These are phyloP conservation scores for Nakazawaea wyomingensis DNA, from an alignment of 805 yeast species.

Conservation along the genomic window DNA sequence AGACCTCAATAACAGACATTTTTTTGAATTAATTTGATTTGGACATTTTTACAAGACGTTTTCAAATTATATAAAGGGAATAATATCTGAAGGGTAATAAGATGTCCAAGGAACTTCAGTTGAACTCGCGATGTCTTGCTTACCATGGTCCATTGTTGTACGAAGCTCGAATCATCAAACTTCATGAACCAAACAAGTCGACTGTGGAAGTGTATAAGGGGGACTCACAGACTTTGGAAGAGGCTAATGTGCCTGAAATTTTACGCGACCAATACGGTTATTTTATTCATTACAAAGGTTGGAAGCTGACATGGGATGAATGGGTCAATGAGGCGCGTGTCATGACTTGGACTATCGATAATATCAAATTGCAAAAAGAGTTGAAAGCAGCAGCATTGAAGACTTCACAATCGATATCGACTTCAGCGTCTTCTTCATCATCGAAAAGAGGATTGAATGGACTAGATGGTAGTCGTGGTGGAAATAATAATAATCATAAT, in stretches of 20 bases:
- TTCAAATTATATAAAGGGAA: no score
- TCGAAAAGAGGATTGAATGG: conserved; percentile 4
- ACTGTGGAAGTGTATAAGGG: conserved; percentile 3
- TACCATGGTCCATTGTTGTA: conserved; percentile 88
- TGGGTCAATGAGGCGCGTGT: conserved; percentile 79
- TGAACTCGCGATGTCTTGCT: conserved; percentile 50
- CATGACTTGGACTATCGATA: conserved; percentile 64
- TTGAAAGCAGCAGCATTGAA: conserved; percentile 44
- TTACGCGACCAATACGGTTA: conserved; percentile 36
- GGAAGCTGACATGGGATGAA: conserved; percentile 96
- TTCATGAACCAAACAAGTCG: conserved; percentile 49
- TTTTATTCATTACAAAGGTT: conserved; percentile 86
- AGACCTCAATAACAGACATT: no score
- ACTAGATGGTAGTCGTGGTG: neutral
- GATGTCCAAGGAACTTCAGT: conserved; percentile 9
- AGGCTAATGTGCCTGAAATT: conserved; percentile 24
- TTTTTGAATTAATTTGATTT: no score
- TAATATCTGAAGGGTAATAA: neutral
- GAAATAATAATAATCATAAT: neutral
- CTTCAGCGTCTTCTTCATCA: conserved; percentile 11
- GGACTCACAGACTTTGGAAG: conserved; percentile 5
- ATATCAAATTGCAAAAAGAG: conserved; percentile 55
- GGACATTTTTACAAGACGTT: no score
- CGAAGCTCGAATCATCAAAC: conserved; percentile 74
- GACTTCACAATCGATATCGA: conserved; percentile 16